Evolutionary conservation across 2,329 filamentous ascomycete genomes (phyloP), one percentile per base, ranked within the genome.

Genomic region (Trichoderma sp.): DNA sequence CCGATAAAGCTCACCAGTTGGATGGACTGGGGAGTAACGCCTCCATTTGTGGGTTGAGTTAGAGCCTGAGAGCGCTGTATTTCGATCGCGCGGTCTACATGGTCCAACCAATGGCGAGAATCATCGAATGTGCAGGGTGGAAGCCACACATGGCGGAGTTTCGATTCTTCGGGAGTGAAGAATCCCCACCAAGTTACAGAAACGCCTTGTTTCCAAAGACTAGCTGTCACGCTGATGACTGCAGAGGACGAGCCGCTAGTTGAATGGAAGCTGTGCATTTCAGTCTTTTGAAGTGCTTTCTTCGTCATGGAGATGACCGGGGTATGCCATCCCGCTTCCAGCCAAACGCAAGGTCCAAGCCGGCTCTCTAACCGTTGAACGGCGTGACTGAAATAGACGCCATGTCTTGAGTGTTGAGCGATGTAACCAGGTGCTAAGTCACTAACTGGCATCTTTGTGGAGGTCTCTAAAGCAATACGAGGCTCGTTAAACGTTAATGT

Each of bases 241-340:
- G 54, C 54, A 3, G 7, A 30, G 5, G 30, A 24, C 18, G 54
- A 58, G 30, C 54, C 30, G 8, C 28, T 58, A 2, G 37, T 21
- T 52, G 2, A 63, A 58, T 30, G 30, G 6, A 70, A 66, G 18
- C 14, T 49, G 21, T 70, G 51, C 1, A 14, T 13, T 11, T 54
- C 26, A 5, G 46, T 11, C 7, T 46, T 70, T 0, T 68, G 69
- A 14, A 79, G 68, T 0, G 77, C 77, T 2, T 76, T 75, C 13
- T 72, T 69, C 0, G 74, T 75, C 76, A 82, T 80, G 7, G 68
- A 26, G 0, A 77, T 76, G 6, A 81, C 75, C 0, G 78, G 76
- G 0, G 79, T 77, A 11, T 71, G 72, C 0, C 75, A 75, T 7
- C 79, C 79, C 4, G 76, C 77, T 59, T 81, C 79, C 5, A 81